These are phyloP conservation scores for Salvia miltiorrhiza DNA, from an alignment of 257 asterid species.

Conservation along the genomic window DNA sequence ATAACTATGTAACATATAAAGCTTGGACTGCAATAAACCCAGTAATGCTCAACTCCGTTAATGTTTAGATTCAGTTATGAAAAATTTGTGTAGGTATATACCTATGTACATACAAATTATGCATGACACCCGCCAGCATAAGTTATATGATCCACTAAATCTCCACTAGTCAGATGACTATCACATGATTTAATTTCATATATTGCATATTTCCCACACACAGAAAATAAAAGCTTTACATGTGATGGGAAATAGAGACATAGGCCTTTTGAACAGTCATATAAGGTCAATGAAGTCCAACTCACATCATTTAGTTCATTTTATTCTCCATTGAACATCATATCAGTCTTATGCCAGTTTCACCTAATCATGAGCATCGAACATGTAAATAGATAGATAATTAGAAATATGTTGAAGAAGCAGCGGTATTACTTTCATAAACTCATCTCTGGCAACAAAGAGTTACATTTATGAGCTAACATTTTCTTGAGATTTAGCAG, in stretches of 20 bases:
- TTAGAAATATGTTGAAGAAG: not conserved
- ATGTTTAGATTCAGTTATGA: too few species aligned
- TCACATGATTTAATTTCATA: slow-evolving; percentile 4
- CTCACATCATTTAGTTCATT: not conserved
- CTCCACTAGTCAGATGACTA: not conserved
- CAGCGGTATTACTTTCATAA: not conserved
- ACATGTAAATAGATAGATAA: slow-evolving; percentile 7
- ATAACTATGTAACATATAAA: not conserved
- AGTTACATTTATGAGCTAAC: slow-evolving; percentile 15
- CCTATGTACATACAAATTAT: too few species aligned
- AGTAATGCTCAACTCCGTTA: too few species aligned
- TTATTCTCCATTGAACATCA: slow-evolving; percentile 13
- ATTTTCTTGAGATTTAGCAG: not conserved
- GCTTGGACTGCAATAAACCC: not conserved
- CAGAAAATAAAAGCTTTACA: not conserved
- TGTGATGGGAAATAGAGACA: not conserved
- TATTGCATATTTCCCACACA: not conserved
- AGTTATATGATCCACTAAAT: not conserved
- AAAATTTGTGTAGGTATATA: too few species aligned
- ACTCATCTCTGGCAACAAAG: not conserved
- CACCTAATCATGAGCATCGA: slow-evolving; percentile 13
- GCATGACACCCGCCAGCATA: slow-evolving; percentile 4
- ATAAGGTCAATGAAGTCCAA: not conserved
- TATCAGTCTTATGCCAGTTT: not conserved
- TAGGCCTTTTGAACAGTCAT: not conserved